Percentiles rank a stretch among this genome's conserved stretches.
These are phyloP conservation scores for Poa pratensis DNA, from an alignment of 176 grass and related monocot species.

Conservation along the genomic window DNA sequence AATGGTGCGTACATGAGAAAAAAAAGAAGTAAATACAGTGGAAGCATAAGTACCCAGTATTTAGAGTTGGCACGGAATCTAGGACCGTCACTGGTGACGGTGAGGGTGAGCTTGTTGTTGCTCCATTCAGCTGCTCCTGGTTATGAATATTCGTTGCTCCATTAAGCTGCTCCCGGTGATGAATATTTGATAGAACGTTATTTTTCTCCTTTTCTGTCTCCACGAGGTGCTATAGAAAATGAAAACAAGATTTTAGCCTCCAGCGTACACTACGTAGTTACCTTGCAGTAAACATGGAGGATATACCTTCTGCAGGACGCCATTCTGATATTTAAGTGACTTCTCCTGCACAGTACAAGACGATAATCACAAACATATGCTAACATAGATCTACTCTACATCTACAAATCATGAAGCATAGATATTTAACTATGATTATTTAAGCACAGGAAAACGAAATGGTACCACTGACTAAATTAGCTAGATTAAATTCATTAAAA, in stretches of 20 bases:
- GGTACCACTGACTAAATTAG: neutral
- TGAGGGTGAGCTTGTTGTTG: slow-evolving; percentile 37
- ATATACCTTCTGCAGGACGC: slow-evolving; percentile 58
- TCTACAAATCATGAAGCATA: slow-evolving; percentile 11
- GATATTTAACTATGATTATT: neutral
- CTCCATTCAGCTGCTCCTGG: slow-evolving; percentile 39
- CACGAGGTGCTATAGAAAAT: slow-evolving; percentile 48
- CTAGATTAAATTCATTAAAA: neutral
- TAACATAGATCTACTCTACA: neutral
- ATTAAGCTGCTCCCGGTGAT: slow-evolving; percentile 30
- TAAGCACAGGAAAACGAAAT: slow-evolving; percentile 3
- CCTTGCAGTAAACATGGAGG: neutral
- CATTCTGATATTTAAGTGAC: slow-evolving; percentile 62
- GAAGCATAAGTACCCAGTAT: slow-evolving; percentile 54
- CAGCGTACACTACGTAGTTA: neutral
- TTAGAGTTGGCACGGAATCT: slow-evolving; percentile 46
- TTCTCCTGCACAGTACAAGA: slow-evolving; percentile 64
- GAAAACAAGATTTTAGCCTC: slow-evolving; percentile 6
- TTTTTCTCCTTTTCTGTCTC: slow-evolving; percentile 52
- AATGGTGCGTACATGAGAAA: neutral
- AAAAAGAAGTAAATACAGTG: neutral
- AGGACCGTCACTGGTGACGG: slow-evolving; percentile 9
- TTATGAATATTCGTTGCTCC: slow-evolving; percentile 15
- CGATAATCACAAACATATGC: neutral
- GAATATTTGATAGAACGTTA: slow-evolving; percentile 33